These are phyloP conservation scores for Amanita rubescens DNA, from an alignment of 768 basidiomycete genomes.

Conservation along the genomic window DNA sequence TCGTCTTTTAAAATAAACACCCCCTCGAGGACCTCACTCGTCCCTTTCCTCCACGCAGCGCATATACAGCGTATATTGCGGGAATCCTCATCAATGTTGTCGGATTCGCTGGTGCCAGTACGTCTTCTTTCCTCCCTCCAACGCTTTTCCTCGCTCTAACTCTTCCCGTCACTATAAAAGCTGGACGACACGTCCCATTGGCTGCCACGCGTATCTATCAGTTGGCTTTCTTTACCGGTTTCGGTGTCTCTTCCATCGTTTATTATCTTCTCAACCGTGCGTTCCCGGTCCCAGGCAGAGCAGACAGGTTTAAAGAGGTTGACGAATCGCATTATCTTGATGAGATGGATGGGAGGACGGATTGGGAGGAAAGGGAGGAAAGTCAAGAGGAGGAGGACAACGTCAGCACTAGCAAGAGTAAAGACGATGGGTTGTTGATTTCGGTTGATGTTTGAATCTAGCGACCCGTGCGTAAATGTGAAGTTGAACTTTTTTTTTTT, in stretches of 20 bases:
- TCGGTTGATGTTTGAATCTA: too few relatives aligned
- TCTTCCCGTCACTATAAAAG: too few relatives aligned
- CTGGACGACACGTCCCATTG: conserved; percentile 53
- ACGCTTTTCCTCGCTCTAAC: conserved; percentile 1
- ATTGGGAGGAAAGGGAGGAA: too few relatives aligned
- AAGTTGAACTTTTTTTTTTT: too few relatives aligned
- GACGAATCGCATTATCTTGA: conserved; percentile 30
- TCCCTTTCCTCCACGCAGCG: conserved; percentile 28
- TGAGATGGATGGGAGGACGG: not conserved
- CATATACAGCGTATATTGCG: conserved; percentile 58
- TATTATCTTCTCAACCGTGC: conserved; percentile 54
- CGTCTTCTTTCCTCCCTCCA: conserved; percentile 17
- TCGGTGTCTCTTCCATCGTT: conserved; percentile 56
- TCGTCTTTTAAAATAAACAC: conserved; percentile 3
- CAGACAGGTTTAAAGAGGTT: conserved; percentile 40
- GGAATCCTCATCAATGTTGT: conserved; percentile 83
- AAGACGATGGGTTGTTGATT: too few relatives aligned
- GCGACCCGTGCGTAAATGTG: too few relatives aligned
- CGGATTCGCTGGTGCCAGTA: conserved; percentile 72
- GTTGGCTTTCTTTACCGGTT: conserved; percentile 82
- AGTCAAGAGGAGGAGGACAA: too few relatives aligned
- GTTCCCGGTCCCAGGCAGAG: conserved; percentile 51
- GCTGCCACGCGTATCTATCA: conserved; percentile 68
- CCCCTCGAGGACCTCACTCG: not conserved
- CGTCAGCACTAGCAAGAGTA: too few relatives aligned